Conservation (phyloP, 2,329 filamentous ascomycete species). For the Grosmannia serpens region DNA sequence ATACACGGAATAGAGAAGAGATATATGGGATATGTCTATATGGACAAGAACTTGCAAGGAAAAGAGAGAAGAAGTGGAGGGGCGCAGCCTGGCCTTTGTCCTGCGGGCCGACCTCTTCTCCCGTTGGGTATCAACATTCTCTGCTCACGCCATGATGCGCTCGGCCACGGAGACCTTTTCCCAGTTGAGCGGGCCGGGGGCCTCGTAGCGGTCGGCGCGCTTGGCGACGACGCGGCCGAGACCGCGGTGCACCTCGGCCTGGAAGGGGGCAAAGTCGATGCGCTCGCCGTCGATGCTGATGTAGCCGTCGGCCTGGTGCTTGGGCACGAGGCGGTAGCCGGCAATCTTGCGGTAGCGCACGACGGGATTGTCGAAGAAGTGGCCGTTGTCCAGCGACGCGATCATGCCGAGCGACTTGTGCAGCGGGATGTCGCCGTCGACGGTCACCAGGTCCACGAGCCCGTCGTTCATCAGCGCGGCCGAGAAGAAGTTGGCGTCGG, state of each 20-base stretch:
- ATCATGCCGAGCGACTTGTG: slow-evolving; percentile 58
- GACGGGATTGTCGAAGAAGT: slow-evolving; percentile 67
- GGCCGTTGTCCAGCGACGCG: slow-evolving; percentile 57
- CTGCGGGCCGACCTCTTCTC: too few species aligned
- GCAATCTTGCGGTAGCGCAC: slow-evolving; percentile 75
- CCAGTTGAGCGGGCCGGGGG: slow-evolving; percentile 41
- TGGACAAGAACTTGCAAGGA: not conserved
- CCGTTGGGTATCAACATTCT: not conserved
- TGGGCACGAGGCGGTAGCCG: slow-evolving; percentile 78
- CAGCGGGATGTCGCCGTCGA: slow-evolving; percentile 63
- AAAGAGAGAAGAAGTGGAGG: not conserved
- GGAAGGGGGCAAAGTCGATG: slow-evolving; percentile 78
- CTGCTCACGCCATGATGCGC: slow-evolving; percentile 15
- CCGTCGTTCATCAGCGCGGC: slow-evolving; percentile 75
- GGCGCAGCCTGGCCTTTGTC: not conserved
- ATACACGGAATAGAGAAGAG: not conserved
- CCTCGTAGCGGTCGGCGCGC: slow-evolving; percentile 62
- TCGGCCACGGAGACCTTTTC: slow-evolving; percentile 24
- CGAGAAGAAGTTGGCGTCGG: slow-evolving; percentile 78
- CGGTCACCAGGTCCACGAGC: slow-evolving; percentile 70
- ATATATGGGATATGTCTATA: not conserved
- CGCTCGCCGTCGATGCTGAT: slow-evolving; percentile 92
- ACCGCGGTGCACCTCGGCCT: slow-evolving; percentile 75
- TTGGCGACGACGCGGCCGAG: slow-evolving; percentile 79
- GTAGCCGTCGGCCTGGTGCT: slow-evolving; percentile 59